Conservation (phyloP, 169 alveolate genomes). For the Theileria equi region DNA sequence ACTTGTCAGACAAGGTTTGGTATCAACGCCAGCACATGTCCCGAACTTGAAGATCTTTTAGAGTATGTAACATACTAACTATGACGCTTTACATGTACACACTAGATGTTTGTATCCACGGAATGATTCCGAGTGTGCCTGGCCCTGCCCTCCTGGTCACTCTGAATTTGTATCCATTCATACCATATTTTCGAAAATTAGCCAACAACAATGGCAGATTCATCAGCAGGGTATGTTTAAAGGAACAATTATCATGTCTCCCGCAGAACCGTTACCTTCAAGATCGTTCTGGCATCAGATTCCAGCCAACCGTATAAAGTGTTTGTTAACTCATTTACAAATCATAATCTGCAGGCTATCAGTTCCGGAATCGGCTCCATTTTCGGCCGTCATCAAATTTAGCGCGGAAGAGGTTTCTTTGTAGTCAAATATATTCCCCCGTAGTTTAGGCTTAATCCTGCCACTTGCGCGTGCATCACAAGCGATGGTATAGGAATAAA, state of each 20-base stretch:
- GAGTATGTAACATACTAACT: background rate
- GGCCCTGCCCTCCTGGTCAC: too few relatives aligned
- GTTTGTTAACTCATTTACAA: conserved; percentile 1
- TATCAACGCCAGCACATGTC: background rate
- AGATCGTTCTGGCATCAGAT: conserved; percentile 65
- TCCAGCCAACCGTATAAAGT: conserved; percentile 66
- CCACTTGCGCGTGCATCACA: conserved; percentile 86
- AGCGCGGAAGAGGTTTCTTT: conserved; percentile 79
- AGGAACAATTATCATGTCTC: background rate
- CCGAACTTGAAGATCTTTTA: background rate
- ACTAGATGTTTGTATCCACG: background rate
- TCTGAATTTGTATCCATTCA: background rate
- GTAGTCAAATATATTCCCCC: background rate
- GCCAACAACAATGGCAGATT: conserved; percentile 22
- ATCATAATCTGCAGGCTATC: conserved; percentile 31
- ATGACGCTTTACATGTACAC: background rate
- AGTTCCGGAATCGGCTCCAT: conserved; percentile 89
- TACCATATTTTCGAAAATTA: background rate
- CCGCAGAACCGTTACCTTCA: conserved; percentile 61
- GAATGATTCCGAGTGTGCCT: too few relatives aligned
- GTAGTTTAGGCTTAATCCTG: conserved; percentile 84
- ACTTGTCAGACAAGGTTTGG: conserved; percentile 25
- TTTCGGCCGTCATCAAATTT: conserved; percentile 85
- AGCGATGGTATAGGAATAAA: conserved; percentile 87
- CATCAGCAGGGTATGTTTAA: conserved; percentile 39